These are phyloP conservation scores for Hypoxylon fuscum DNA, from an alignment of 495 filamentous ascomycete species.

Conservation along the genomic window DNA sequence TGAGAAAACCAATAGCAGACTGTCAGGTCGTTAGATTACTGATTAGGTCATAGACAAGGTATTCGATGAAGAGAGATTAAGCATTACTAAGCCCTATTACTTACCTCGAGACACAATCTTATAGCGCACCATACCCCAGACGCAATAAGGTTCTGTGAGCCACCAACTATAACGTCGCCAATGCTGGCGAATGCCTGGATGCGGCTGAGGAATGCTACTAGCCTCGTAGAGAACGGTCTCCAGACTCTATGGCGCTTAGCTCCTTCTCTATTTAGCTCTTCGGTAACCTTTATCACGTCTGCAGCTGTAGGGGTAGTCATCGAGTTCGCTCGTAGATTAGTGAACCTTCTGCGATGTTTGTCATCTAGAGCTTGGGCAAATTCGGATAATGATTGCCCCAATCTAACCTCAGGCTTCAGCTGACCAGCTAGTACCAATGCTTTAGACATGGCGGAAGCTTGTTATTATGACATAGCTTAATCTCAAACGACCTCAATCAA, in stretches of 20 bases:
- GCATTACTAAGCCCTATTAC: no score
- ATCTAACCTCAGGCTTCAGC: no score
- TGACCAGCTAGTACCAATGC: no score
- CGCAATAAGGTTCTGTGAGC: constrained; percentile 53
- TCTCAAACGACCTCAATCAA: no score
- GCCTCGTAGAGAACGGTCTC: constrained; percentile 48
- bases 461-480: no score
- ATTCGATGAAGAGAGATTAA: no score
- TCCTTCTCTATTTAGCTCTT: constrained; percentile 45
- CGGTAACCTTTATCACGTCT: constrained; percentile 53
- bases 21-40: constrained; percentile 36
- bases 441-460: no score
- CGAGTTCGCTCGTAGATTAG: neutral
- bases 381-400: neutral
- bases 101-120: constrained; percentile 49
- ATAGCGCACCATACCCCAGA: constrained; percentile 51
- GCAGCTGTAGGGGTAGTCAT: neutral
- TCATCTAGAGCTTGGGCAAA: neutral
- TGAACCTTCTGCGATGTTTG: neutral
- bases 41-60: no score
- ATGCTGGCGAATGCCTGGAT: constrained; percentile 51
- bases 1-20: constrained; percentile 36
- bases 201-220: constrained; percentile 48
- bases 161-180: constrained; percentile 51
- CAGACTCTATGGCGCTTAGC: constrained; percentile 23